These are phyloP conservation scores for Neurospora crassa DNA, from an alignment of 2,329 filamentous ascomycete species.

Conservation along the genomic window DNA sequence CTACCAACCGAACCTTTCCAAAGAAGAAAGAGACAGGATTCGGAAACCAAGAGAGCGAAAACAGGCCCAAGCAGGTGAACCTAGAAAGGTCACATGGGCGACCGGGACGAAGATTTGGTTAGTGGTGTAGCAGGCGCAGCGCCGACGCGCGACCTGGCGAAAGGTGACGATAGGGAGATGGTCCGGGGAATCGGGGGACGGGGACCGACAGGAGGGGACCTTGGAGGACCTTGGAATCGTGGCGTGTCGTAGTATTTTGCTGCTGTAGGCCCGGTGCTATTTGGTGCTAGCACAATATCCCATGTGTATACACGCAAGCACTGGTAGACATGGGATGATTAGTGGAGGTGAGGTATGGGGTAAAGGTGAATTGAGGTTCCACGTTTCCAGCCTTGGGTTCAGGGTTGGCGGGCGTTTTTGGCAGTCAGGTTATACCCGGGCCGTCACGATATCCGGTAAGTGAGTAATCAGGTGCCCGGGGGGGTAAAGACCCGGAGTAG, in stretches of 20 bases:
- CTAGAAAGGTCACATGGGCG: not conserved
- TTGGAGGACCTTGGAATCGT: not conserved
- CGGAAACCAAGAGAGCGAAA: not conserved
- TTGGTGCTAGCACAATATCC: not conserved
- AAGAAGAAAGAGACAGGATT: not conserved
- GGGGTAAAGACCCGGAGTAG: not conserved
- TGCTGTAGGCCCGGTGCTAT: not conserved
- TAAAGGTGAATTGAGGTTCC: not conserved
- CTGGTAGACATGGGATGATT: not conserved
- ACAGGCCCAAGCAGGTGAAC: not conserved
- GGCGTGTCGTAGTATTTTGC: not conserved
- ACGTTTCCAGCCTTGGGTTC: not conserved
- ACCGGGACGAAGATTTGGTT: not conserved
- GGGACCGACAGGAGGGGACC: not conserved
- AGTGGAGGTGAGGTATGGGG: not conserved
- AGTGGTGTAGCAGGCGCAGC: not conserved
- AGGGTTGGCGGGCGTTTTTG: not conserved
- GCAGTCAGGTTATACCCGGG: not conserved
- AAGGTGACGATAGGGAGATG: not conserved
- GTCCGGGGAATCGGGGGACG: not conserved
- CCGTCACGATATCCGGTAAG: not conserved
- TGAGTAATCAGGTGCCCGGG: not conserved
- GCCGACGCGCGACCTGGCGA: not conserved
- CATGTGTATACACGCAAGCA: not conserved
- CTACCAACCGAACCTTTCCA: not conserved